Base-by-base conservation (phyloP, 306 rosid species). In the Carpinus viminea region DNA sequence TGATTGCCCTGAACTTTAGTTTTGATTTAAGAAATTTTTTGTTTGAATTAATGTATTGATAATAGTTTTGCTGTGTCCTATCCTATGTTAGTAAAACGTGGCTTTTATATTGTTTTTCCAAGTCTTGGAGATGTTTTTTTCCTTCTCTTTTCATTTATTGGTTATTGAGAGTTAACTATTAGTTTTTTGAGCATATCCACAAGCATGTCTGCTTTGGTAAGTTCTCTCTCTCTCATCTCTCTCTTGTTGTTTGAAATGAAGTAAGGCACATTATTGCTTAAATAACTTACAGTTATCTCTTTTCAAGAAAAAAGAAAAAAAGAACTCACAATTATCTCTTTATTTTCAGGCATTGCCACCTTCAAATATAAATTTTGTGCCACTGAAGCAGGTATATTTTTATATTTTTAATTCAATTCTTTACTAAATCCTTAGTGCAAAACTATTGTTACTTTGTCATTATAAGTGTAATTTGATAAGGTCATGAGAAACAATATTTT, bases 341-440 rank as follows among this genome's bases (percentile, higher is more conserved):
- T 70, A 55, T 79, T 78, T 89, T 65, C 93, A 94, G 98, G 97
- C 97, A 75, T 86, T 92, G 82, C 89, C 92, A 13, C 97, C 98
- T 76, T 77, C 93, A 31, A 85, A 86, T 70, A 92, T 94, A 86
- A 86, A 77, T 75, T 94, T 94, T 82, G 89, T 81, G 1, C 98
- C 98, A 26, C 85, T 94, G 53, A 90, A 95, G 84, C 98, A 95
- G 98, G 98, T 95, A 83, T 0, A 28, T 16, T 34, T 80, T 57
- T 61, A 17, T 80, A 15, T 66, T 68, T 76, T 76, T 36, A 74
- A 75, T 68, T 78, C 6, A 78, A 3, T 65, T 65, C 10, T 34
- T 16, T 31, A 34, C 45, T 4, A 36, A 7, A n/a, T 36, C n/a
- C 12, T 41, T 41, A 41, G 8, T 41, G 45, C 45, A 59, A 59